Evolutionary conservation across 345 rosid genomes (phyloP).

Genomic region (Salix koriyanagi): DNA sequence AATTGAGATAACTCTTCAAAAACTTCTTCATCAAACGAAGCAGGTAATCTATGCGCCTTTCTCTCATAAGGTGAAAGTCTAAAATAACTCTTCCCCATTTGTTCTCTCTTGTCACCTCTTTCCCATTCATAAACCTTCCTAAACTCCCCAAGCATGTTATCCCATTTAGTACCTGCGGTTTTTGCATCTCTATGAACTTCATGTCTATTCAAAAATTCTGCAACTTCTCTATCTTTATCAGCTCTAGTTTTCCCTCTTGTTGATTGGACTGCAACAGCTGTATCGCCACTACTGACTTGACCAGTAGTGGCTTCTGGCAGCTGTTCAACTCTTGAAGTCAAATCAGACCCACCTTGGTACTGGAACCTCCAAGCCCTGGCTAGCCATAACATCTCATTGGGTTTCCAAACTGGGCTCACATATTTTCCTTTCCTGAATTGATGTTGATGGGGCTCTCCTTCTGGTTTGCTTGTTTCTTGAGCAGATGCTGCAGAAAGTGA

Average conservation of each 20-base stretch:
- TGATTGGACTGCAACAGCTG: conserved; percentile 7
- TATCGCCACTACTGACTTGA: conserved; percentile 26
- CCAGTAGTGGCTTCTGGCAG: conserved; percentile 4
- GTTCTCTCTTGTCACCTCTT: conserved; percentile 67
- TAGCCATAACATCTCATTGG: conserved; percentile 92
- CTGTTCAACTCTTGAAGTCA: conserved; percentile 32
- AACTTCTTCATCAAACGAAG: conserved; percentile 95
- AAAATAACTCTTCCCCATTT: conserved; percentile 83
- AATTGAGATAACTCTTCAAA: conserved; percentile 86
- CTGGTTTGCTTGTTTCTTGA: conserved; percentile 48
- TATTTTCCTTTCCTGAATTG: conserved; percentile 88
- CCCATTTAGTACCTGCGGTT: conserved; percentile 98
- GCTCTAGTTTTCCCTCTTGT: conserved; percentile 84
- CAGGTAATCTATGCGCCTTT: conserved; percentile 76
- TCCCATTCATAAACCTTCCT: conserved; percentile 97
- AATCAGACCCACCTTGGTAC: conserved; percentile 51
- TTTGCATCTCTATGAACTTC: conserved; percentile 85
- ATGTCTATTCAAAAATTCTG: conserved; percentile 71
- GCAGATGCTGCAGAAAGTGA: conserved; percentile 41
- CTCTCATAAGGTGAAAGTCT: conserved; percentile 93
- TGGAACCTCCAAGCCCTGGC: conserved; percentile 94
- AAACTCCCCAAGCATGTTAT: conserved; percentile 96
- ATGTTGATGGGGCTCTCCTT: conserved; percentile 44
- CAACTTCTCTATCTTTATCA: conserved; percentile 93
- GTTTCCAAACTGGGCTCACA: conserved; percentile 99